Conservation (phyloP, 2,329 filamentous ascomycete species). For the Trichophyton schoenleinii region DNA sequence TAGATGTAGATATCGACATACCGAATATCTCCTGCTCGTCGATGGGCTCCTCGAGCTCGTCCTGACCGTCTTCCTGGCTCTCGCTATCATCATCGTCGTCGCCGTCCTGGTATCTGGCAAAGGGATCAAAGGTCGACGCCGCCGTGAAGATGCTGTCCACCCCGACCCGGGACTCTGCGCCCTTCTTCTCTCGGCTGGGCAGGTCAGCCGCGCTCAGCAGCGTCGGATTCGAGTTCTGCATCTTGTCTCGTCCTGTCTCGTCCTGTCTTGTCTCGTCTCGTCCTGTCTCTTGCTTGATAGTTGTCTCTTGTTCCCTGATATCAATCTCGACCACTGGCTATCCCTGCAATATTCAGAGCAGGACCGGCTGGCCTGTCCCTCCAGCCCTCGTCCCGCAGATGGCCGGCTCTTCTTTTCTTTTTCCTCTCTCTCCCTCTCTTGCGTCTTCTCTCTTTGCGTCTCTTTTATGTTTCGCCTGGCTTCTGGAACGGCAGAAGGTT, state of each 20-base stretch:
- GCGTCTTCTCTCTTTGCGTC: not conserved
- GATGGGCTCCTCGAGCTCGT: conserved; percentile 63
- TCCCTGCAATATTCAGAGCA: not conserved
- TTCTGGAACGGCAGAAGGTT: not conserved
- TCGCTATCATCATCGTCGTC: conserved; percentile 42
- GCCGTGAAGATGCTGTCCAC: conserved; percentile 34
- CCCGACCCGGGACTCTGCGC: conserved; percentile 19
- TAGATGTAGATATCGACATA: conserved; percentile 25
- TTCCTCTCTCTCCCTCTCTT: not conserved
- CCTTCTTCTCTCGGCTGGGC: conserved; percentile 52
- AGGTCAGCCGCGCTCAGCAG: conserved; percentile 81
- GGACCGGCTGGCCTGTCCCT: not conserved
- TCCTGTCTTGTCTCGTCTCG: not conserved
- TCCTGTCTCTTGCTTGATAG: not conserved
- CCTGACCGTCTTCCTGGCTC: conserved; percentile 25
- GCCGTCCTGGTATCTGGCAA: conserved; percentile 14
- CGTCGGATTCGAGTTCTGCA: conserved; percentile 73
- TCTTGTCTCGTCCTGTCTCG: not conserved
- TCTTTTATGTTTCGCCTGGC: not conserved
- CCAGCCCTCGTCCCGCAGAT: conserved; percentile 1
- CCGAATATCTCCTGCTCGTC: conserved; percentile 96
- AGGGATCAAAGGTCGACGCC: conserved; percentile 14
- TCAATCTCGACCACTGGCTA: not conserved
- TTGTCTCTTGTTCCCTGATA: not conserved
- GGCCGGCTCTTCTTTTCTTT: not conserved